A percentile compares a stretch with the other conserved stretches of the same genome.
phyloP scores from a whole-genome alignment of 2,329 filamentous ascomycete genomes.

The Penicillium sp. region DNA sequence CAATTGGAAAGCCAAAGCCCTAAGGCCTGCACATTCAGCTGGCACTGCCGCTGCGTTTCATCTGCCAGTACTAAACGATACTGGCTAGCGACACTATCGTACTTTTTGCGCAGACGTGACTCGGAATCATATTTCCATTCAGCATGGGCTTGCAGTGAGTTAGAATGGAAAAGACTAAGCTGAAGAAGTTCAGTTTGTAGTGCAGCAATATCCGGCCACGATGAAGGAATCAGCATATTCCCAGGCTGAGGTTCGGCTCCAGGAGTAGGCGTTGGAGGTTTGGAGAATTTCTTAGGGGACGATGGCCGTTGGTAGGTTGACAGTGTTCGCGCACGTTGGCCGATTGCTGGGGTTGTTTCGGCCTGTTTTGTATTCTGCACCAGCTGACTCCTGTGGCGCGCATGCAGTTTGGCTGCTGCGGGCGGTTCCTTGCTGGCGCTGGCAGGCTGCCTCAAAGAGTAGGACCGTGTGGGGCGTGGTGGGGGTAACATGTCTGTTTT shows the following conservation, averaged over 20 bases:
- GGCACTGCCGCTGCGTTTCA: constrained; percentile 29
- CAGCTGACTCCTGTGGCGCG: constrained; percentile 32
- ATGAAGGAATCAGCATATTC: constrained; percentile 21
- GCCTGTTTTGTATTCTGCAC: constrained; percentile 15
- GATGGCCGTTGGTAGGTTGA: constrained; percentile 34
- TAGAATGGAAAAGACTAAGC: constrained; percentile 33
- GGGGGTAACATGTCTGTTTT: constrained; percentile 31
- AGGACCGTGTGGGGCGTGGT: constrained; percentile 29
- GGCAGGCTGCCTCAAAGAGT: constrained; percentile 32
- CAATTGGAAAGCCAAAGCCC: constrained; percentile 28
- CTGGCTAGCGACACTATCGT: constrained; percentile 29
- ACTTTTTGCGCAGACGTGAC: constrained; percentile 26
- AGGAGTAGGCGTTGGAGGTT: constrained; percentile 19
- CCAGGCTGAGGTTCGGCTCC: constrained; percentile 11
- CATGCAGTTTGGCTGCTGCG: constrained; percentile 21
- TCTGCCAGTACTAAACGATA: constrained; percentile 26
- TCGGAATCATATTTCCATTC: constrained; percentile 29
- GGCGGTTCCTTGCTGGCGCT: constrained; percentile 14
- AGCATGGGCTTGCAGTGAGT: constrained; percentile 21
- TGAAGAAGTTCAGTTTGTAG: constrained; percentile 40
- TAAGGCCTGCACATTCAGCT: constrained; percentile 31
- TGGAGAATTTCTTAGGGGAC: constrained; percentile 32
- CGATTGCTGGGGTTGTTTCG: constrained; percentile 14
- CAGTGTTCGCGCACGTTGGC: constrained; percentile 25
- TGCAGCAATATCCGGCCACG: constrained; percentile 30